These are phyloP conservation scores for Diaporthe ilicicola DNA, from an alignment of 2,329 filamentous ascomycete genomes.

Conservation along the genomic window DNA sequence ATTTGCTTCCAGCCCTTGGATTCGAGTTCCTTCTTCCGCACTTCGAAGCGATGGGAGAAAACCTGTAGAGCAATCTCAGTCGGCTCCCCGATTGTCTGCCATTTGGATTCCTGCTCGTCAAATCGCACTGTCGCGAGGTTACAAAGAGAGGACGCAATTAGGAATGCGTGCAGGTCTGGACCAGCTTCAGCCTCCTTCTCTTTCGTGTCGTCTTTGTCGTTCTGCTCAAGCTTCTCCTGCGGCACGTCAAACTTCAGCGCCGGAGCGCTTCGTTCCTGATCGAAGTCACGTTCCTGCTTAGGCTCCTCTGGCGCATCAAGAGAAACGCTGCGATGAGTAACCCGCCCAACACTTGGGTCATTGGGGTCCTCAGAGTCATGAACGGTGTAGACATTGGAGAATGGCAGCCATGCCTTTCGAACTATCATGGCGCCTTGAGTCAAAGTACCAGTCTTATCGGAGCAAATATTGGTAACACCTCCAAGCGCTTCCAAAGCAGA, in stretches of 20 bases:
- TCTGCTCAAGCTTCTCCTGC: constrained; percentile 59
- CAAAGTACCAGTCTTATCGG: constrained; percentile 76
- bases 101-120: constrained; percentile 62
- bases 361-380: constrained; percentile 67
- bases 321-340: constrained; percentile 55
- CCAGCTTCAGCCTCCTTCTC: constrained; percentile 56
- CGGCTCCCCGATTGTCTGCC: constrained; percentile 75
- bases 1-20: constrained; percentile 67
- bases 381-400: constrained; percentile 65
- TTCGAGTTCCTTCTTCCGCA: constrained; percentile 63
- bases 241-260: constrained; percentile 71
- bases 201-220: constrained; percentile 42
- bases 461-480: constrained; percentile 77
- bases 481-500: constrained; percentile 75
- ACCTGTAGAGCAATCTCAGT: constrained; percentile 82
- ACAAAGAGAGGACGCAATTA: constrained; percentile 68
- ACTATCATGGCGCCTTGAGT: constrained; percentile 77
- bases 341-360: constrained; percentile 66
- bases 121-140: constrained; percentile 69
- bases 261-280: constrained; percentile 66
- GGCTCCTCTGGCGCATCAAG: constrained; percentile 44
- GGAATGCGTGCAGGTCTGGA: constrained; percentile 58
- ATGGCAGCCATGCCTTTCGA: constrained; percentile 71
- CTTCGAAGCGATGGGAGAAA: constrained; percentile 73
- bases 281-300: constrained; percentile 61